Percentiles rank a stretch among this genome's conserved stretches.
phyloP scores from a whole-genome alignment of 2,329 filamentous ascomycete genomes.

The Fusarium lateritium region DNA sequence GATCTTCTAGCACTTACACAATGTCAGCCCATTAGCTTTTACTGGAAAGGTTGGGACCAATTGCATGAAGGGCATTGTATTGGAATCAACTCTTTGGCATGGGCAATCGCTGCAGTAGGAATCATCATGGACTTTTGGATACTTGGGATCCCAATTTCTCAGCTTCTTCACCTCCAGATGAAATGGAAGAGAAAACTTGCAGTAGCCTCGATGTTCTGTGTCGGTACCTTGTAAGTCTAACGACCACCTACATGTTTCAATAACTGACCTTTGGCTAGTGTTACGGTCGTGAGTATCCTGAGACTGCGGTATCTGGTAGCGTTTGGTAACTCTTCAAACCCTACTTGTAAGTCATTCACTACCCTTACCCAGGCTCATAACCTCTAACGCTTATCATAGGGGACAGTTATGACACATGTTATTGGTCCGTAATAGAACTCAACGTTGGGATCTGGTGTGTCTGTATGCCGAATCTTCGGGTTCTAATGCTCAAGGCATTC shows the following conservation, averaged over 20 bases:
- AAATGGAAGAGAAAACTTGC: constrained; percentile 24
- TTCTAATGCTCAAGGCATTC: background rate
- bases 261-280: background rate
- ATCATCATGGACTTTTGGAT: constrained; percentile 12
- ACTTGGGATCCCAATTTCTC: constrained; percentile 1
- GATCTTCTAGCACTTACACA: constrained; percentile 8
- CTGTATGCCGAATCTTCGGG: constrained; percentile 7
- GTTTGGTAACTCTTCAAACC: constrained; percentile 18
- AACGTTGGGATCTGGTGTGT: background rate
- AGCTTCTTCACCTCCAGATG: background rate
- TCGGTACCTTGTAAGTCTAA: constrained; percentile 10
- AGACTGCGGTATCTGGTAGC: constrained; percentile 7
- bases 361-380: rapidly evolving
- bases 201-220: constrained; percentile 9
- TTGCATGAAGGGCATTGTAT: constrained; percentile 12
- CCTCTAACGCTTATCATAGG: background rate
- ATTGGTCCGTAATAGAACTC: constrained; percentile 15
- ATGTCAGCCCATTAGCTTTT: constrained; percentile 21
- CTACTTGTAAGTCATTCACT: constrained; percentile 12
- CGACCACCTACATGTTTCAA: too few relatives aligned
- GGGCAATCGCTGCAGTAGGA: constrained; percentile 22
- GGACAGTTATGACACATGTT: constrained; percentile 8
- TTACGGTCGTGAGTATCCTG: constrained; percentile 15
- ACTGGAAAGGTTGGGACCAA: constrained; percentile 26
- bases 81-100: constrained; percentile 21